A percentile compares a stretch with the other conserved stretches of the same genome.
Conservation (phyloP, 169 alveolate species). For the Plasmodium sp. region DNA sequence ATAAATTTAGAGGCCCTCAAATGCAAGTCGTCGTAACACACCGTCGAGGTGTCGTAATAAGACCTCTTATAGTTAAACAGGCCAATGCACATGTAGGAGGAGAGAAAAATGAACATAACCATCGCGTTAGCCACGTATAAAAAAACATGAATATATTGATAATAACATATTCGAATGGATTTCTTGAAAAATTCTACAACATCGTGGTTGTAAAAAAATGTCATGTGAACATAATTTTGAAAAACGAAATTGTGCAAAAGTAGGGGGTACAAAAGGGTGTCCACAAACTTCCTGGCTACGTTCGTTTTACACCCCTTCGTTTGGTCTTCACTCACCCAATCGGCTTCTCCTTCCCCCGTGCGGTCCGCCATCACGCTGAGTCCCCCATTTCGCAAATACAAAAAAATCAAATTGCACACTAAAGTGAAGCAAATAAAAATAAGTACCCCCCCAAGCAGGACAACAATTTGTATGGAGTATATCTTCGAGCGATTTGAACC, state of each 20-base stretch:
- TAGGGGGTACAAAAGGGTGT: constrained; percentile 1
- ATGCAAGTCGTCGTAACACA: constrained; percentile 26
- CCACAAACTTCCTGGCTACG: not conserved
- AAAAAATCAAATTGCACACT: constrained; percentile 30
- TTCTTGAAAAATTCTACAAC: constrained; percentile 34
- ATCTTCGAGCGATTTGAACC: not conserved
- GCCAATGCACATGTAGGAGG: constrained; percentile 67
- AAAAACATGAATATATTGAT: constrained; percentile 28
- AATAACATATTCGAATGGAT: constrained; percentile 48
- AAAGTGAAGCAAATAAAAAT: constrained; percentile 21
- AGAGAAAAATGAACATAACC: constrained; percentile 58
- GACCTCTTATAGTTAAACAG: constrained; percentile 34
- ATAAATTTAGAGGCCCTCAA: constrained; percentile 10
- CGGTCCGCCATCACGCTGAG: not conserved
- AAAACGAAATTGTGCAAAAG: constrained; percentile 17
- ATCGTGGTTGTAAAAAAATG: constrained; percentile 30
- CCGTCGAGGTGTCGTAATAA: constrained; percentile 47
- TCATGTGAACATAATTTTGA: constrained; percentile 29
- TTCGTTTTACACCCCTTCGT: not conserved
- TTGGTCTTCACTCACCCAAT: not conserved
- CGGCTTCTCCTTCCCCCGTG: not conserved
- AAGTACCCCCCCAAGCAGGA: not conserved
- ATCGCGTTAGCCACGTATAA: constrained; percentile 27
- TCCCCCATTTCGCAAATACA: not conserved
- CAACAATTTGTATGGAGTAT: not conserved